Evolutionary conservation across 78 protist species (phyloP).

Genomic region (Cavenderia fasciculata): DNA sequence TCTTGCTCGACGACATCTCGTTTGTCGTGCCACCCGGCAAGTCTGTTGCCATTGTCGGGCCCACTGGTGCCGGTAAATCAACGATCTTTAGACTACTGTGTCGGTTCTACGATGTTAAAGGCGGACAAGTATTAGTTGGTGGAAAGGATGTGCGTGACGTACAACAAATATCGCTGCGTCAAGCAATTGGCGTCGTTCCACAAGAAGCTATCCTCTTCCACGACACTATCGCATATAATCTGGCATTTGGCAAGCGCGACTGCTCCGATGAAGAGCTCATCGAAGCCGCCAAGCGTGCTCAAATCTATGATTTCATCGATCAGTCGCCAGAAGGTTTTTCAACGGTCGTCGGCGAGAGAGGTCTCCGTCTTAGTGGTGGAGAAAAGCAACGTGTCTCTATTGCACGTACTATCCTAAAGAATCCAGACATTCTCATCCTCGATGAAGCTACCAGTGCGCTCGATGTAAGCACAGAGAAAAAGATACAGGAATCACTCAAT

Average conservation of each 20-base stretch:
- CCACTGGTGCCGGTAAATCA: conserved; percentile 85
- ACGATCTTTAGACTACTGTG: conserved; percentile 16
- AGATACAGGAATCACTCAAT: conserved; percentile 84
- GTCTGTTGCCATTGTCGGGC: conserved; percentile 88
- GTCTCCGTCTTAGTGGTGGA: conserved; percentile 90
- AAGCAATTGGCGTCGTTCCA: conserved; percentile 78
- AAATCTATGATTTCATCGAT: conserved; percentile 7
- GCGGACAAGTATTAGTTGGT: conserved; percentile 31
- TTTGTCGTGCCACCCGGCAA: conserved; percentile 59
- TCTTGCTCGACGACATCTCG: conserved; percentile 1
- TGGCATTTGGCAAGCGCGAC: conserved; percentile 24
- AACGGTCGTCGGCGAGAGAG: conserved; percentile 88
- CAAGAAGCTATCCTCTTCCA: conserved; percentile 82
- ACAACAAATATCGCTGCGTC: background rate
- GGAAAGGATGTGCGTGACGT: background rate
- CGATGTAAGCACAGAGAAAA: conserved; percentile 90
- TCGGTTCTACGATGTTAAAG: conserved; percentile 76
- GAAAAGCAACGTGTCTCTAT: conserved; percentile 95
- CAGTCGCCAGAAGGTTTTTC: conserved; percentile 18
- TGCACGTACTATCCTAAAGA: conserved; percentile 91
- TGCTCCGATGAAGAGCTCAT: conserved; percentile 18
- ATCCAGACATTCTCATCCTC: conserved; percentile 75
- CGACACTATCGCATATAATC: conserved; percentile 78
- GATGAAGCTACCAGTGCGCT: conserved; percentile 96
- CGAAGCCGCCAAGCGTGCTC: conserved; percentile 11